phyloP scores from a whole-genome alignment of 1,139 yeast genomes.

The Geotrichum citri-aurantii region DNA sequence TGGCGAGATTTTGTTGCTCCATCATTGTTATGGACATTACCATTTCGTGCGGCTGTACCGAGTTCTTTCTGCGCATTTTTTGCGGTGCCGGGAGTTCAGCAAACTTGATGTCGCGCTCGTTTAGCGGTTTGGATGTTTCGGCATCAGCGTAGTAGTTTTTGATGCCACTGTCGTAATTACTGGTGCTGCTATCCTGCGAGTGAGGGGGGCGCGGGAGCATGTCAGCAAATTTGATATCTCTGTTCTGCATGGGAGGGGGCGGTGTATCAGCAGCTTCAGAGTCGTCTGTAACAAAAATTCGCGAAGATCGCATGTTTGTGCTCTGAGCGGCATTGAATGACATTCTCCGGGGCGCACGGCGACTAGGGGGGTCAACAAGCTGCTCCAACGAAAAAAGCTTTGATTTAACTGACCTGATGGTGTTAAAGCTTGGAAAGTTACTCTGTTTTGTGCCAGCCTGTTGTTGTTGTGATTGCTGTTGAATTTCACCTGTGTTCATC shows the following conservation, averaged over 20 bases:
- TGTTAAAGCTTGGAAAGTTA: background rate
- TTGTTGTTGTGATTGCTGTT: background rate
- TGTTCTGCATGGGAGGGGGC: background rate
- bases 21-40: slow-evolving; percentile 61
- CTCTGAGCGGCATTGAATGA: background rate
- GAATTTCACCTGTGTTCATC: background rate
- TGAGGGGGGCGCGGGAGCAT: background rate
- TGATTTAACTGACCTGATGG: background rate
- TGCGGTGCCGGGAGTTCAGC: slow-evolving; percentile 43
- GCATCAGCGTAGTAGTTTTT: background rate
- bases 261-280: background rate
- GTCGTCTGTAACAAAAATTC: background rate
- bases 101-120: slow-evolving; percentile 42
- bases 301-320: background rate
- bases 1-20: slow-evolving; percentile 25
- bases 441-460: background rate
- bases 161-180: background rate
- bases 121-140: background rate
- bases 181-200: background rate
- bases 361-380: slow-evolving; percentile 5
- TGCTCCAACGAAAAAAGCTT: background rate
- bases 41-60: slow-evolving; percentile 77
- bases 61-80: slow-evolving; percentile 33
- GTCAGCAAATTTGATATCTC: background rate
- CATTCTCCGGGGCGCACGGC: slow-evolving; percentile 9